Evolutionary conservation across 2,329 filamentous ascomycete genomes (phyloP), one percentile per base, ranked within the genome.

Genomic region (Verticillium klebahnii): DNA sequence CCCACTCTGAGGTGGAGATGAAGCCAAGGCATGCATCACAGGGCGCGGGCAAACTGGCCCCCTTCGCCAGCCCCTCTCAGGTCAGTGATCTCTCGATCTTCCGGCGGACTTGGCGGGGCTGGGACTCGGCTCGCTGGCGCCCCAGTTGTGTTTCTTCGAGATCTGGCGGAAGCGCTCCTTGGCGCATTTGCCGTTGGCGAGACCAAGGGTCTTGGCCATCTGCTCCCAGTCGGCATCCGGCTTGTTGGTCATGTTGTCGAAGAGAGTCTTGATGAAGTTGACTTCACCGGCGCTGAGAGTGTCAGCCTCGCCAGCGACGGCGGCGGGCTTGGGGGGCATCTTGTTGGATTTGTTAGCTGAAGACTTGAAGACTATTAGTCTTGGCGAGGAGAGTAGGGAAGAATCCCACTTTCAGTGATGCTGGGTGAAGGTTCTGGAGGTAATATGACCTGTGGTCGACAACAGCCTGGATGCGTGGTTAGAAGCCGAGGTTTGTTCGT

Each of bases 111-210:
- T 77, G 59, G 70, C 68, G 25, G 75, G 71, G 52, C 67, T 69
- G 1, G 60, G 25, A 14, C 29, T 31, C 29, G 61, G 56, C 12
- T 60, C 64, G 56, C 65, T 67, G 5, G 69, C 70, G 45, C 73
- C 72, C 78, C 77, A 80, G 60, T 71, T 72, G 62, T 78, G 77
- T 23, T 74, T 74, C 62, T 74, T 69, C 15, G 73, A 73, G 68
- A 80, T 75, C 60, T 76, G 71, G 8, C 75, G 73, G 68, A 77
- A 78, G 36, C 75, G 75, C 62, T 78, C 73, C 59, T 75, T 76
- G 62, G 77, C 77, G 62, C 75, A 78, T 57, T 75, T 77, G 58
- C 70, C 74, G 57, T 77, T 73, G 4, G 60, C 58, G 60, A 80
- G 72, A 3, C 70, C 71, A 15, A 77, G 64, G 14, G 69, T 66